phyloP scores from a whole-genome alignment of 805 yeast genomes.

The Candida endomychidarum region DNA sequence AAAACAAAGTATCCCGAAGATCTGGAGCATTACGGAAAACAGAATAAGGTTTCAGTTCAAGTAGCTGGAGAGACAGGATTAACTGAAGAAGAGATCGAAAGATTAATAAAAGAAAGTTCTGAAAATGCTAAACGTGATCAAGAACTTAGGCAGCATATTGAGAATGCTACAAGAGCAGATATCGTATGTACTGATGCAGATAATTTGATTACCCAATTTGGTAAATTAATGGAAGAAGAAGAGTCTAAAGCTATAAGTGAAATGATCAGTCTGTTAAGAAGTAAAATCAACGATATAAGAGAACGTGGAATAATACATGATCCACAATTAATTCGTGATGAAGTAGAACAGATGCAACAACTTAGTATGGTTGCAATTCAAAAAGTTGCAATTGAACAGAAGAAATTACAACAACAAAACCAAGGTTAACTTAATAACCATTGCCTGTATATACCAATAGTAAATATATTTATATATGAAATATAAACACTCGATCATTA shows the following conservation, averaged over 20 bases:
- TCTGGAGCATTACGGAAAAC: conserved; percentile 40
- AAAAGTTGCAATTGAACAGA: conserved; percentile 39
- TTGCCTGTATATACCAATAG: not conserved
- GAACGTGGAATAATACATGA: conserved; percentile 30
- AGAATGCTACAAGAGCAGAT: conserved; percentile 76
- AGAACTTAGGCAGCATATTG: conserved; percentile 57
- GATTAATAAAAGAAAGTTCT: conserved; percentile 65
- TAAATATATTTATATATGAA: conserved; percentile 1
- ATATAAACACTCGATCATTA: conserved; percentile 1
- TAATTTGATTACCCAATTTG: conserved; percentile 74
- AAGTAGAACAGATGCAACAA: conserved; percentile 39
- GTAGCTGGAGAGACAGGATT: conserved; percentile 71
- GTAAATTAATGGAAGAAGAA: conserved; percentile 43
- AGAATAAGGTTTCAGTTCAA: conserved; percentile 57
- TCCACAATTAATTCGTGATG: conserved; percentile 30
- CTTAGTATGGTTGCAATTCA: conserved; percentile 39
- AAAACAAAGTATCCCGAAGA: conserved; percentile 43
- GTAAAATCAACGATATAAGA: conserved; percentile 35
- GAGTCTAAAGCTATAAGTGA: conserved; percentile 40
- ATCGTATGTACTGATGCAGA: conserved; percentile 85
- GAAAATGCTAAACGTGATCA: conserved; percentile 61
- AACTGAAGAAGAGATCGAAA: conserved; percentile 64
- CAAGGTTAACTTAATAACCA: not conserved
- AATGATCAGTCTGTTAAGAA: conserved; percentile 22
- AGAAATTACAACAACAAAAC: conserved; percentile 11